Conservation (phyloP, 2,329 filamentous ascomycete genomes). For the Paecilomyces sp. region DNA sequence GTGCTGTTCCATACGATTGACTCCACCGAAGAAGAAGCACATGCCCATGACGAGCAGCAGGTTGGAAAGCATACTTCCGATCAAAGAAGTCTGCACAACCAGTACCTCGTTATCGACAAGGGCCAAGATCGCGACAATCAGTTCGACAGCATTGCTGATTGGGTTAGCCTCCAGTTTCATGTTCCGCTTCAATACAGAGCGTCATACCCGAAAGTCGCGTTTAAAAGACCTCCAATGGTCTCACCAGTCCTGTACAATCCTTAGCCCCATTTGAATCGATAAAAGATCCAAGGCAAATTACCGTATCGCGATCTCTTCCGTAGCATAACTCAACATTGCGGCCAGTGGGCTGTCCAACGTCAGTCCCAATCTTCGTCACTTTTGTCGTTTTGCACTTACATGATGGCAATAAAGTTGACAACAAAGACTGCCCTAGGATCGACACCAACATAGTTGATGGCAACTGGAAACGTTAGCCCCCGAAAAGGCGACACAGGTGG, state of each 20-base stretch:
- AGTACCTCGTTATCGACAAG: slow-evolving; percentile 64
- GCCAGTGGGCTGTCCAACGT: slow-evolving; percentile 57
- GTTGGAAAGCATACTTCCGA: slow-evolving; percentile 88
- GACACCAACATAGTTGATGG: slow-evolving; percentile 57
- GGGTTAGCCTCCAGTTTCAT: slow-evolving; percentile 1
- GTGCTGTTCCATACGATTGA: slow-evolving; percentile 71
- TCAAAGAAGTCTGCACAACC: slow-evolving; percentile 87
- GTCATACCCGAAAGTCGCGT: slow-evolving; percentile 69
- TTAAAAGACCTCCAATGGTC: slow-evolving; percentile 78
- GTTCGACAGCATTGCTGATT: slow-evolving; percentile 69
- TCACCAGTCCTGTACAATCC: slow-evolving; percentile 56
- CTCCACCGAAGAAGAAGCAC: slow-evolving; percentile 83
- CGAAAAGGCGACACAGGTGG: neutral
- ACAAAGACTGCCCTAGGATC: slow-evolving; percentile 64
- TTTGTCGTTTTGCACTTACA: slow-evolving; percentile 34
- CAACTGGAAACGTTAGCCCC: slow-evolving; percentile 37
- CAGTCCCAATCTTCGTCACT: neutral
- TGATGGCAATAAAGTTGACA: slow-evolving; percentile 89
- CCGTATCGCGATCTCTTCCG: slow-evolving; percentile 70
- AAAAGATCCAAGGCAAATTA: slow-evolving; percentile 9
- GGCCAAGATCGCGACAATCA: slow-evolving; percentile 84
- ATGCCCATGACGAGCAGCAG: slow-evolving; percentile 82
- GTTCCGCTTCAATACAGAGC: neutral
- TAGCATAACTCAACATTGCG: slow-evolving; percentile 77
- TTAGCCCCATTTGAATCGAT: slow-evolving; percentile 7